Percentiles rank a stretch among this genome's conserved stretches.
These are phyloP conservation scores for Lentinula detonsa DNA, from an alignment of 768 basidiomycete genomes.

Conservation along the genomic window DNA sequence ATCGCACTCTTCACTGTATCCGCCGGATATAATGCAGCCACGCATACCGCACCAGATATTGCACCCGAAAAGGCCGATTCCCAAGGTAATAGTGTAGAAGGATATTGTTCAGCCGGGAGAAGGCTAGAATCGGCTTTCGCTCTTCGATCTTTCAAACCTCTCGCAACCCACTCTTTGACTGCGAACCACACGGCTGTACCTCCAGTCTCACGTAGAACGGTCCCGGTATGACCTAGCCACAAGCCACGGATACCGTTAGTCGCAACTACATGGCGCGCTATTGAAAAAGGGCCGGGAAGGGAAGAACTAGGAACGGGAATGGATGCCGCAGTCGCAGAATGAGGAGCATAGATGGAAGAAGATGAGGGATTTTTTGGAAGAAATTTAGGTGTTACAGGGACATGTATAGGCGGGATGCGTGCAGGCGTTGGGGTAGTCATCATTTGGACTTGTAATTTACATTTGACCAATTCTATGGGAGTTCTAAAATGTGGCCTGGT, in stretches of 20 bases:
- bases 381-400: slow-evolving; percentile 32
- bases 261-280: slow-evolving; percentile 59
- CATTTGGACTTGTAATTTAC: slow-evolving; percentile 92
- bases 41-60: slow-evolving; percentile 73
- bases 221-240: slow-evolving; percentile 97
- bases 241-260: slow-evolving; percentile 73
- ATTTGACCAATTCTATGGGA: slow-evolving; percentile 85
- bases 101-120: neutral
- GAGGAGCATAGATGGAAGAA: slow-evolving; percentile 8
- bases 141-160: slow-evolving; percentile 46
- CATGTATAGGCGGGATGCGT: slow-evolving; percentile 26
- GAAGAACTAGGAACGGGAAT: slow-evolving; percentile 14
- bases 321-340: slow-evolving; percentile 7
- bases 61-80: slow-evolving; percentile 80
- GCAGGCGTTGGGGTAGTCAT: slow-evolving; percentile 29
- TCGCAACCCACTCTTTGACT: slow-evolving; percentile 74
- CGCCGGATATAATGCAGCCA: slow-evolving; percentile 80
- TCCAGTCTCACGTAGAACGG: slow-evolving; percentile 88
- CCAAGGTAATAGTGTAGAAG: slow-evolving; percentile 42
- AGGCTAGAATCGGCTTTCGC: neutral
- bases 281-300: slow-evolving; percentile 70
- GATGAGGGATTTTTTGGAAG: slow-evolving; percentile 7
- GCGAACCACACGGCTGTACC: slow-evolving; percentile 90
- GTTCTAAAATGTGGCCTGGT: slow-evolving; percentile 91
- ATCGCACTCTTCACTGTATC: slow-evolving; percentile 89